Base-by-base conservation (phyloP, 2,329 filamentous ascomycete genomes). In the Zasmidium cellare region DNA sequence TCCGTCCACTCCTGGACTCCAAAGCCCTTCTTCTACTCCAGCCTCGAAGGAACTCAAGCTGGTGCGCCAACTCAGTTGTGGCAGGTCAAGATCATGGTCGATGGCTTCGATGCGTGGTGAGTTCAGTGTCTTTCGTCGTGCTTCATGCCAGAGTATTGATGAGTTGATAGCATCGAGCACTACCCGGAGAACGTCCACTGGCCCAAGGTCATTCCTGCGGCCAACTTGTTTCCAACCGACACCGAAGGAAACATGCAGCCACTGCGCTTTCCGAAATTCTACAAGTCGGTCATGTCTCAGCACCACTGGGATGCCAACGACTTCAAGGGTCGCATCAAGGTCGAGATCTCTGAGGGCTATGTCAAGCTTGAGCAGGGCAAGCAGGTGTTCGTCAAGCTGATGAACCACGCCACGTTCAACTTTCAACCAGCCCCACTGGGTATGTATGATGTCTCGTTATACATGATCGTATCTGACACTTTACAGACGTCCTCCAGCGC, bases 361-460 rank as follows among this genome's bases (percentile, higher is more conserved):
- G 62, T 67, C 41, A 56, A 58, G 19, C 18, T 58, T 20, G 23
- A 41, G 57, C 59, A 64, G 25, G 67, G 67, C 5, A 64, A 67
- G 7, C 22, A 65, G 1, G 64, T 69, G 9, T 84, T 89, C 63
- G 86, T 90, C 66, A 79, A 85, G 44, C 77, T 89, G 61, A 89
- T 87, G 69, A 90, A 92, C 67, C 74, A 91, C 46, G 83, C 92
- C 22, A 83, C 84, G 14, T 94, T 96, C 73, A 87, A 91, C 1
- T 96, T 96, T 67, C 90, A 94, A 69, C 90, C 94, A 77, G 91
- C 89, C 31, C 91, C 91, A 1, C 75, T 89, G 55, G 82, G 91
- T 93, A 77, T 64, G 80, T 74, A 5, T 31, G 20, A 25, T 28
- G 3, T 19, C 7, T 9, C 14, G 6, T 16, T 3, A 7, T 9